Evolutionary conservation across 352 stramenopile genomes (phyloP).

Genomic region (Thalassiosira sp.): DNA sequence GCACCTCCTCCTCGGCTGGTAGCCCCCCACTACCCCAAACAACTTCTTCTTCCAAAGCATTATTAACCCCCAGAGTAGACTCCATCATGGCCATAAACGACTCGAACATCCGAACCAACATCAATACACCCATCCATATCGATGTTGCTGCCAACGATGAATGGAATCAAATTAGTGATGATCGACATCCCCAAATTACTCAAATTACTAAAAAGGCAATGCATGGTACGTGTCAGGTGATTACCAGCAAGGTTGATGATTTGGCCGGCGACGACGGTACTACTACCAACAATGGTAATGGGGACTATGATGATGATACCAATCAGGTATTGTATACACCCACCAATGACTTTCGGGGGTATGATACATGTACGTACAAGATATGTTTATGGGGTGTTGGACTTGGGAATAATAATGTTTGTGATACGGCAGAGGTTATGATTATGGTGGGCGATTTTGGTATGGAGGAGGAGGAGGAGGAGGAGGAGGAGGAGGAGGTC

Average conservation of each 20-base stretch:
- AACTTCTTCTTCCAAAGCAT: too few species aligned
- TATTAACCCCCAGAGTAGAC: too few species aligned
- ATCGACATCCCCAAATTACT: background rate
- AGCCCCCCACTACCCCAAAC: too few species aligned
- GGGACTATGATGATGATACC: too few species aligned
- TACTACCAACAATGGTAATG: too few species aligned
- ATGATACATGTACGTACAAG: slow-evolving; percentile 34
- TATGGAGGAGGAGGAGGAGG: too few species aligned
- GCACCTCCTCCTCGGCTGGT: too few species aligned
- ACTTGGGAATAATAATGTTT: slow-evolving; percentile 22
- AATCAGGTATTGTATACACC: slow-evolving; percentile 43
- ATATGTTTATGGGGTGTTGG: slow-evolving; percentile 8
- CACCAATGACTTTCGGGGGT: slow-evolving; percentile 13
- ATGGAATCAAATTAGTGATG: too few species aligned
- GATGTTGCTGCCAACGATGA: slow-evolving; percentile 14
- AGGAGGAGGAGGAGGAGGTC: too few species aligned
- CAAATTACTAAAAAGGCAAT: slow-evolving; percentile 1
- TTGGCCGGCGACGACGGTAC: too few species aligned
- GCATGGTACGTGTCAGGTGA: slow-evolving; percentile 16
- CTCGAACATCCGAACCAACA: background rate
- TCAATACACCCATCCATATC: background rate
- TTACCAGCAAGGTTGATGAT: slow-evolving; percentile 18
- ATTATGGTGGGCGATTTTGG: slow-evolving; percentile 8
- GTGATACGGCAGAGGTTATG: slow-evolving; percentile 4
- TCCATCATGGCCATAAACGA: background rate